These are phyloP conservation scores for Jacaranda copaia DNA, from an alignment of 257 asterid species.

Conservation along the genomic window DNA sequence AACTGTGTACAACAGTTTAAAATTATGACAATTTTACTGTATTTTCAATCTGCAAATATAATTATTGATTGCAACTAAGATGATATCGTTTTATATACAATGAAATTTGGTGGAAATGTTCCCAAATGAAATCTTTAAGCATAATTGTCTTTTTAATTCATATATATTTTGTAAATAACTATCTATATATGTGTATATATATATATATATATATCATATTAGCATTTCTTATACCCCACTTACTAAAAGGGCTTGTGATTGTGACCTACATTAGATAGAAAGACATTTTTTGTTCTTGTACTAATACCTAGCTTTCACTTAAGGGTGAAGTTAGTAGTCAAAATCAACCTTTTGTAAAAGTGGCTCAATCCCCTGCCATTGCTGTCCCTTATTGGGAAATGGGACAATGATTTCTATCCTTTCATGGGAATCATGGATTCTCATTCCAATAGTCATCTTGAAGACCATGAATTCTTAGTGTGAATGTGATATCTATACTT, in stretches of 20 bases:
- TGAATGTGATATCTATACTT: background rate
- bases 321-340: conserved; percentile 46
- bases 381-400: conserved; percentile 23
- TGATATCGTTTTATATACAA: too few species aligned
- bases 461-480: background rate
- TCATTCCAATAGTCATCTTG: conserved; percentile 15
- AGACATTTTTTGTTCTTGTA: conserved; percentile 42
- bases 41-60: too few species aligned
- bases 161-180: background rate
- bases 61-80: too few species aligned
- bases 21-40: too few species aligned
- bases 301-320: conserved; percentile 20
- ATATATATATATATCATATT: background rate
- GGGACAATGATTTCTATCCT: conserved; percentile 28
- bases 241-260: conserved; percentile 28
- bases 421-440: conserved; percentile 39
- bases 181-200: background rate
- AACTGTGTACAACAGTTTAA: too few species aligned
- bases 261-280: conserved; percentile 38
- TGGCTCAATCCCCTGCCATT: conserved; percentile 34
- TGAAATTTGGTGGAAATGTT: too few species aligned
- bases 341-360: conserved; percentile 51
- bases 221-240: conserved; percentile 45
- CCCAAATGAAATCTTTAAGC: too few species aligned
- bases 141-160: too few species aligned